Conservation (phyloP, 23 red algal species). For the Cyanidioschyzon merolae region DNA sequence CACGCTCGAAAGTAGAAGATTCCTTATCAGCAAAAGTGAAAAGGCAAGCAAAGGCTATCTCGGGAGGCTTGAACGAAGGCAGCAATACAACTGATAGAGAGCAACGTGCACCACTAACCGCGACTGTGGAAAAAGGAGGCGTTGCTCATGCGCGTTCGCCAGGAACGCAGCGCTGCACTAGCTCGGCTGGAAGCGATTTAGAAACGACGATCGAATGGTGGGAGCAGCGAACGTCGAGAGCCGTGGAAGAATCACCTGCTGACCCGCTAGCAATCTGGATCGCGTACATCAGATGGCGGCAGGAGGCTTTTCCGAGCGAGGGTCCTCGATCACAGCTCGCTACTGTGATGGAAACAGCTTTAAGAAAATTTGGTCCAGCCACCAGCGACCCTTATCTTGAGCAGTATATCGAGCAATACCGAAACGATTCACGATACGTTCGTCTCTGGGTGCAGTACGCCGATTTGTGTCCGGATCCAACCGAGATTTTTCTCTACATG, state of each 20-base stretch:
- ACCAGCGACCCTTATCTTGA: not conserved
- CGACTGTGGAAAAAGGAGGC: too few relatives aligned
- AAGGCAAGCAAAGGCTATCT: too few relatives aligned
- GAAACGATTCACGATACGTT: constrained; percentile 47
- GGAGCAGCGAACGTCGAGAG: not conserved
- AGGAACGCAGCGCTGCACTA: too few relatives aligned
- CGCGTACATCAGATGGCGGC: not conserved
- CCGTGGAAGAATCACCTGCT: not conserved
- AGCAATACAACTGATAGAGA: too few relatives aligned
- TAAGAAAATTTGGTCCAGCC: not conserved
- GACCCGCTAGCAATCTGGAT: constrained; percentile 1
- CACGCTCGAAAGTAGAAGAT: too few relatives aligned
- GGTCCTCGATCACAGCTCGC: not conserved
- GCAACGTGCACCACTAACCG: too few relatives aligned
- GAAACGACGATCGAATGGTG: constrained; percentile 3
- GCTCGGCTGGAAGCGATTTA: too few relatives aligned
- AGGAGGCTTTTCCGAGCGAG: not conserved
- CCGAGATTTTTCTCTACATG: constrained; percentile 60
- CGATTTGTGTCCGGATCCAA: constrained; percentile 44
- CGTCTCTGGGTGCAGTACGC: constrained; percentile 75
- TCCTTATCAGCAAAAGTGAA: too few relatives aligned
- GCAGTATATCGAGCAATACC: constrained; percentile 36
- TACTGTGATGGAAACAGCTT: not conserved
- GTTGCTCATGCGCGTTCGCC: too few relatives aligned
- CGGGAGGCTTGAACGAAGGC: too few relatives aligned